Base-by-base conservation (phyloP, 192 early-diverging fungal species). In the Coemansia sp. region DNA sequence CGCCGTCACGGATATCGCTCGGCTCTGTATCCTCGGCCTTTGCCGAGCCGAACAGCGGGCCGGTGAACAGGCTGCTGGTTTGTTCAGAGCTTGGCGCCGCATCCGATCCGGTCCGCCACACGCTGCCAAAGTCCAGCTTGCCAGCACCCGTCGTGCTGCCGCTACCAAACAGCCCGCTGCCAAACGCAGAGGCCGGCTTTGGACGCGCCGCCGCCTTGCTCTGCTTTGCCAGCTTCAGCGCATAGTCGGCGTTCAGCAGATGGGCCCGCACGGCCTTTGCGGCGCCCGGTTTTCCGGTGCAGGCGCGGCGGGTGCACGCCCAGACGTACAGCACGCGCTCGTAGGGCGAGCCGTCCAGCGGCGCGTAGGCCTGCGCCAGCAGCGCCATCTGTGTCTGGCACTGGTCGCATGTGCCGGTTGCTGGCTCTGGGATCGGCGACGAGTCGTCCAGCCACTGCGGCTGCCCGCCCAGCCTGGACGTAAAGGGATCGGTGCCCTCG, bases 261-360 rank as follows among this genome's bases (percentile, higher is more conserved):
- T 90, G 83, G 10, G 79, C 83, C 8, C 89, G 79, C 4, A 86
- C 39, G 3, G 72, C 86, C 8, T 66, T 67, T 38, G 85, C 81
- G 30, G 82, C 82, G 7, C 83, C 78, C 0, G 68, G 56, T 57
- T 81, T 82, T 12, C 82, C 81, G 65, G 86, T 84, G 64, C 92
- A 94, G n/a, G 62, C 52, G 19, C 84, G 77, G 23, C 77, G 79
- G 48, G 88, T 90, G 70, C 92, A 94, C 15, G 78, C 86, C 83
- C 86, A 88, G 2, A 92, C 69, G 67, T 94, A 94, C 12, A 90
- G 66, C 0, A 86, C 82, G 20, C 92, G 75, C 50, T 90, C 86
- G 59, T 81, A 88, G 21, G 81, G 51, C 11, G 86, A 87, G 26
- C 79, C 79, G 7, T 81, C 78, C 28, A 91, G 68, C 14, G 90